phyloP scores from a whole-genome alignment of 2,329 filamentous ascomycete species.

The Chalaropsis thielavioides region DNA sequence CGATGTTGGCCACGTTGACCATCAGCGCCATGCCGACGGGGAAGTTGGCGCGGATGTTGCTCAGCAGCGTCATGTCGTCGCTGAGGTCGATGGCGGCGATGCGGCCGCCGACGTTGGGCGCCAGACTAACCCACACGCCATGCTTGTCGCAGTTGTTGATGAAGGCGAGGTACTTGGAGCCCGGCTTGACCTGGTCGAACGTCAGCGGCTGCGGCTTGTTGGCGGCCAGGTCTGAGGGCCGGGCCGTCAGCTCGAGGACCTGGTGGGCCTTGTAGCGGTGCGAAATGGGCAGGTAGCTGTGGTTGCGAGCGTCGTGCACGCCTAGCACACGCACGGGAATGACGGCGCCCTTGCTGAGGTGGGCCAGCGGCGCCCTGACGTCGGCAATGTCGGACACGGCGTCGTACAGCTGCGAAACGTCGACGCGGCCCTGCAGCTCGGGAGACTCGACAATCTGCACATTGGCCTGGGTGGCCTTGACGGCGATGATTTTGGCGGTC shows the following conservation, averaged over 20 bases:
- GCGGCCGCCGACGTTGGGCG: conserved; percentile 73
- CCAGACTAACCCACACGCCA: conserved; percentile 79
- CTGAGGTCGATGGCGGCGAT: conserved; percentile 72
- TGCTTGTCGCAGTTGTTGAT: conserved; percentile 77
- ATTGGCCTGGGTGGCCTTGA: conserved; percentile 87
- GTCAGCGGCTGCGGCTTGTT: conserved; percentile 39
- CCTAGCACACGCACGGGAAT: conserved; percentile 68
- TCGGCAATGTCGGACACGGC: conserved; percentile 75
- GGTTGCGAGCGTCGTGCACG: conserved; percentile 76
- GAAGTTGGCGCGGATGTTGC: conserved; percentile 64
- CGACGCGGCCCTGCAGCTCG: conserved; percentile 80
- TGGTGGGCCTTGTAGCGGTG: conserved; percentile 69
- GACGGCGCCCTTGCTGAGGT: conserved; percentile 45
- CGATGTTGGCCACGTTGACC: conserved; percentile 61
- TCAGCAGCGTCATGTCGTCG: conserved; percentile 67
- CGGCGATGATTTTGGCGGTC: conserved; percentile 63
- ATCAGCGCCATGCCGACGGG: conserved; percentile 79
- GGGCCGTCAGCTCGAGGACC: conserved; percentile 77
- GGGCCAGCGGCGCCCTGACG: conserved; percentile 60
- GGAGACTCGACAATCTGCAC: conserved; percentile 60
- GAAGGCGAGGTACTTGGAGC: conserved; percentile 62
- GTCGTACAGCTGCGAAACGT: conserved; percentile 82
- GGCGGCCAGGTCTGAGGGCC: conserved; percentile 48
- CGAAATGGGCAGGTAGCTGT: conserved; percentile 81
- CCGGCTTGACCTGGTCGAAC: conserved; percentile 57